Base-by-base conservation (phyloP, 306 rosid genomes). In the Morella rubra region DNA sequence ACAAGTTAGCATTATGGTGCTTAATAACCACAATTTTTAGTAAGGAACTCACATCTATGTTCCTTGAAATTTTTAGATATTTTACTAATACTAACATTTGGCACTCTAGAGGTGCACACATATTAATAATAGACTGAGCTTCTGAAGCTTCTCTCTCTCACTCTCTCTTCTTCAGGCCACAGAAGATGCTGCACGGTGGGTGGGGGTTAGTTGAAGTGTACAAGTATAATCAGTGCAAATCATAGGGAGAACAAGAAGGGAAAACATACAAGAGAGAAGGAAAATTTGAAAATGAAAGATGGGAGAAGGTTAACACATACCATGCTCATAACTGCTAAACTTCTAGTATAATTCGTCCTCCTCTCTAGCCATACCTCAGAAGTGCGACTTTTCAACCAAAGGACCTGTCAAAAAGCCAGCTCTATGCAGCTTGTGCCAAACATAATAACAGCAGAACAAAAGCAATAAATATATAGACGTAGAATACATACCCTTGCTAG, bases 261-360 rank as follows among this genome's bases (percentile, higher is more conserved):
- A 51, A 50, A 37, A 6, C 6, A 40, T 37, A 6, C 40, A 60
- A 24, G 2, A 32, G 59, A 16, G 44, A 18, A 69, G 42, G 41
- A 66, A 53, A 59, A 22, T 13, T 2, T 3, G 20, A 14, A 24
- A 65, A 32, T 18, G 49, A 65, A 56, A 44, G 24, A 32, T 46
- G 37, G 50, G 8, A 59, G 16, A 79, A 56, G 44, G 61, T 11
- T 50, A 71, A 74, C 44, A 56, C 40, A 19, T 83, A 95, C 98
- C 98, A 95, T 95, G 86, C 98, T 95, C 98, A 95, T 95, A 86
- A 92, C 98, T 74, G 98, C 98, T 87, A 95, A 88, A 86, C 98
- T 95, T 82, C 97, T 88, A 3, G 98, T 95, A 74, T 95, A 95
- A 81, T 95, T 95, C 70, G 98, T 95, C 79, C 98, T 92, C 85